phyloP scores from a whole-genome alignment of 345 rosid genomes.

The Lepidium africanum region DNA sequence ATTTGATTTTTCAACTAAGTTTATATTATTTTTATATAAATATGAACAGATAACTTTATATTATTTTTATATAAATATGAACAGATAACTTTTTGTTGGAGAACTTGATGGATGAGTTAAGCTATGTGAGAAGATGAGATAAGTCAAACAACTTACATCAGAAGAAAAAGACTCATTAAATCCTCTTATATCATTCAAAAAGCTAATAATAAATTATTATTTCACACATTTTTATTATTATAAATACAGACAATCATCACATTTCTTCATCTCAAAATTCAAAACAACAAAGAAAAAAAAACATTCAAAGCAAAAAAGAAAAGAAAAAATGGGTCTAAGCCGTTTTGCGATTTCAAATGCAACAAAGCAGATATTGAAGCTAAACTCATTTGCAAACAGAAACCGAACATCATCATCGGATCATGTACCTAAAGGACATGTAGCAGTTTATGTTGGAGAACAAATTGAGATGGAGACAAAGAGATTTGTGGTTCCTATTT shows the following conservation, averaged over 20 bases:
- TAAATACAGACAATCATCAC: constrained; percentile 14
- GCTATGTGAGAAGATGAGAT: constrained; percentile 19
- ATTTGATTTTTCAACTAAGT: neutral
- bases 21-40: neutral
- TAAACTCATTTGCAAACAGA: constrained; percentile 18
- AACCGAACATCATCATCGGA: constrained; percentile 25
- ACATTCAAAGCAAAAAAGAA: neutral
- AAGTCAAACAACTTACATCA: constrained; percentile 23
- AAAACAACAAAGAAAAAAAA: neutral
- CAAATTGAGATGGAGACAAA: constrained; percentile 28
- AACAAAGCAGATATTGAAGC: constrained; percentile 23
- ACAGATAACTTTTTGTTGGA: constrained; percentile 9
- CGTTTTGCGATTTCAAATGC: constrained; percentile 27
- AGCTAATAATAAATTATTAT: neutral
- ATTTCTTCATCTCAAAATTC: constrained; percentile 17
- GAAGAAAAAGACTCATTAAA: neutral
- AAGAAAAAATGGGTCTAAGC: constrained; percentile 23
- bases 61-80: neutral
- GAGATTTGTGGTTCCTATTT: constrained; percentile 37
- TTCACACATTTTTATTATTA: neutral
- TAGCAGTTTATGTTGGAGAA: constrained; percentile 45
- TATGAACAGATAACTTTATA: neutral
- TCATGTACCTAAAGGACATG: constrained; percentile 40
- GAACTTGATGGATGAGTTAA: constrained; percentile 12
- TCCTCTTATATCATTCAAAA: neutral